Evolutionary conservation across 371 early-diverging fungal species (phyloP), one percentile per base, ranked within the genome.

Genomic region (Rhizopus arrhizus): DNA sequence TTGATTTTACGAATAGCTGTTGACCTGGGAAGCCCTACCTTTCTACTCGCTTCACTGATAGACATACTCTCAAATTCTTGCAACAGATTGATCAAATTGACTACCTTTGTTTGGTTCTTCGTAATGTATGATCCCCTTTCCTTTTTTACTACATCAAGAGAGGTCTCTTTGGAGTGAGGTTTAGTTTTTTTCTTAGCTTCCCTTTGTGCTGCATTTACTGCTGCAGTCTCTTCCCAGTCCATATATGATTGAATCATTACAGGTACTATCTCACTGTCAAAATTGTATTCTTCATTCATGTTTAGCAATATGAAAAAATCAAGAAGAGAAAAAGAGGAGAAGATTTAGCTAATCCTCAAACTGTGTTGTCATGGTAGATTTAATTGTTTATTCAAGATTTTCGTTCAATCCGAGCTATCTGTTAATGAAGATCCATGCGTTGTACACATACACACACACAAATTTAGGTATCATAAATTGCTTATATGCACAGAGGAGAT

Each of bases 21-120:
- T 53, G 48, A 48, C 48, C 22, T 48, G 48, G 29, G 22, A 28
- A 48, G 48, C 48, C 56, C 6, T 56, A 51, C 52, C 52, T 62
- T 53, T 42, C 31, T 43, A 57, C 35, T 32, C 53, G 56, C 63
- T 57, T 62, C 63, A 51, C 57, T 56, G 38, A 57, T 62, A 52
- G 63, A 57, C 63, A 62, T 51, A 56, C 56, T 33, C 57, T 62
- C 57, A 57, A 64, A 55, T 40, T 58, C 64, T 58, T 64, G 59
- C 59, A 64, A 41, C 50, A 54, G 49, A 59, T 64, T 64, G 49
- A 59, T 58, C 28, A 64, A 54, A 49, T 64, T 64, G 33, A 64
- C 58, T 48, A 64, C 56, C 42, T 64, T 64, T 58, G 56, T 29
- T 54, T 64, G 55, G 55, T 64, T 64, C 49, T 58, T 64, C 29